Conservation (phyloP, 1,139 yeast species). For the Trichomonascaceae sp. region DNA sequence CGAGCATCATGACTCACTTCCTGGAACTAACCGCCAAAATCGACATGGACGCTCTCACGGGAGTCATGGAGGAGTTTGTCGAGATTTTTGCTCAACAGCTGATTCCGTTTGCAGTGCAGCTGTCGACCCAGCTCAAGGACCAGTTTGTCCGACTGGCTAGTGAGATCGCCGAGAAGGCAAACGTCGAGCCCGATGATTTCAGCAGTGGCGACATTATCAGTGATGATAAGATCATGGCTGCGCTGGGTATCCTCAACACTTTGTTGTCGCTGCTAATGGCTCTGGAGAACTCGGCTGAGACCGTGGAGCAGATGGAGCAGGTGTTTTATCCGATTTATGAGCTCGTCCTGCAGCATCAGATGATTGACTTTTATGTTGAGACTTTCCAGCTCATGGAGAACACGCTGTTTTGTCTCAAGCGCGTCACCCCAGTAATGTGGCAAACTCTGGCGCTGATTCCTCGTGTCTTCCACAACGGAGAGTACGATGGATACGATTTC, state of each 20-base stretch:
- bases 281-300: slow-evolving; percentile 66
- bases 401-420: slow-evolving; percentile 61
- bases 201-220: slow-evolving; percentile 28
- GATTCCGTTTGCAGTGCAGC: slow-evolving; percentile 85
- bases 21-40: slow-evolving; percentile 65
- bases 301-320: slow-evolving; percentile 56
- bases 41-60: slow-evolving; percentile 78
- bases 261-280: slow-evolving; percentile 78
- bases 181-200: slow-evolving; percentile 16
- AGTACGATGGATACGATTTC: slow-evolving; percentile 45
- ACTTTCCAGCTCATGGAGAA: slow-evolving; percentile 77
- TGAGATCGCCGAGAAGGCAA: slow-evolving; percentile 43
- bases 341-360: slow-evolving; percentile 45
- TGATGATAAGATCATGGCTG: slow-evolving; percentile 78
- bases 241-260: slow-evolving; percentile 75
- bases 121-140: slow-evolving; percentile 65
- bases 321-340: slow-evolving; percentile 63
- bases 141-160: slow-evolving; percentile 65
- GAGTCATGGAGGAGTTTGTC: slow-evolving; percentile 92
- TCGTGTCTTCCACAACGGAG: slow-evolving; percentile 27
- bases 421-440: slow-evolving; percentile 71
- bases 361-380: slow-evolving; percentile 76
- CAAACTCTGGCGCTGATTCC: slow-evolving; percentile 41
- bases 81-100: slow-evolving; percentile 78
- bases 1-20: slow-evolving; percentile 73